Evolutionary conservation across 257 asterid species (phyloP).

Genomic region (Nicotiana tabacum): DNA sequence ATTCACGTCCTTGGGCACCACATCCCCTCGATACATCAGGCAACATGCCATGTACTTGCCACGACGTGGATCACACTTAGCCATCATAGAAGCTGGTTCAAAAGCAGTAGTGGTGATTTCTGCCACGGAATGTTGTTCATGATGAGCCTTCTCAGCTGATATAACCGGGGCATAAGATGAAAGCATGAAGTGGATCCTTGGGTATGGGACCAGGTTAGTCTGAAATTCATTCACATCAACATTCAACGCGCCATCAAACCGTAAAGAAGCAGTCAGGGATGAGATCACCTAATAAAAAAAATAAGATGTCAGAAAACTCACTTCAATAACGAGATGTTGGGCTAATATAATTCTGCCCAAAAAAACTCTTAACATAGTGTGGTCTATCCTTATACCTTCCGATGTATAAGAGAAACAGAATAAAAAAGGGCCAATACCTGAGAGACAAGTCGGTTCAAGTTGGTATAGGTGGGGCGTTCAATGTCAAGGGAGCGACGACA

Average conservation of each 20-base stretch:
- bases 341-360: no score
- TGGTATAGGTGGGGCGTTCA: constrained; percentile 16
- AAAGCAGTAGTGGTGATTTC: constrained; percentile 16
- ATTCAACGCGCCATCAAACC: constrained; percentile 16
- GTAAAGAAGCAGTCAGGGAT: constrained; percentile 11
- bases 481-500: constrained; percentile 17
- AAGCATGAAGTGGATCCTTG: constrained; percentile 19
- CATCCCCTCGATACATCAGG: constrained; percentile 16
- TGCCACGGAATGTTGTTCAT: constrained; percentile 13
- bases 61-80: constrained; percentile 13
- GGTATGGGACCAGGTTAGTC: constrained; percentile 14
- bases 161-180: constrained; percentile 14
- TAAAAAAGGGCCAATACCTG: neutral
- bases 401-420: no score
- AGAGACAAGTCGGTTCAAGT: constrained; percentile 11
- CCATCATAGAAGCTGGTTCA: constrained; percentile 16
- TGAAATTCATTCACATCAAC: constrained; percentile 14
- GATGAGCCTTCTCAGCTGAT: constrained; percentile 11
- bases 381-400: no score
- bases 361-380: no score
- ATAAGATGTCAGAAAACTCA: neutral
- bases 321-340: no score
- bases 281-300: constrained; percentile 4
- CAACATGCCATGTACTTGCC: constrained; percentile 17
- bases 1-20: constrained; percentile 13